Evolutionary conservation across 768 basidiomycete species (phyloP).

Genomic region (Lentinus tigrinus): DNA sequence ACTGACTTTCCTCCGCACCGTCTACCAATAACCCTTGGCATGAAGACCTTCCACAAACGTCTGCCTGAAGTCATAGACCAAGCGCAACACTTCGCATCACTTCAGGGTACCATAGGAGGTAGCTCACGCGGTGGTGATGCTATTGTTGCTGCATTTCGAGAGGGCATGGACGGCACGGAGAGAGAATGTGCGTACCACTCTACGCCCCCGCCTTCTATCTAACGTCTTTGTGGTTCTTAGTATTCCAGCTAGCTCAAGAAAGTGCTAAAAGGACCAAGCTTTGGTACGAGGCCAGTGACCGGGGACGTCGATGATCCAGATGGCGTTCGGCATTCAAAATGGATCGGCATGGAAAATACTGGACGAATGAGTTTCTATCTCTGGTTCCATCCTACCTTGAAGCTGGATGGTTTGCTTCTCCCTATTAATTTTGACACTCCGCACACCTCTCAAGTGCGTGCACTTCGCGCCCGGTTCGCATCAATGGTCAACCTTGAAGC

Average conservation of each 20-base stretch:
- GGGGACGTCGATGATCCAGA: slow-evolving; percentile 39
- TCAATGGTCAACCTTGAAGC: no score
- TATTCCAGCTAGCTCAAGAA: slow-evolving; percentile 84
- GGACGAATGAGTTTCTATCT: no score
- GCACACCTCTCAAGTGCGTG: no score
- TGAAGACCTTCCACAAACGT: slow-evolving; percentile 73
- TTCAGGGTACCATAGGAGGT: slow-evolving; percentile 33
- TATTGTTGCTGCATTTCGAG: slow-evolving; percentile 73
- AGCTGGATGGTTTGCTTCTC: no score
- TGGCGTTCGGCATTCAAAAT: no score
- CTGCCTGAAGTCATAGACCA: slow-evolving; percentile 81
- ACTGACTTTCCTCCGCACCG: neutral
- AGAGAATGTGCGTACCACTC: slow-evolving; percentile 69
- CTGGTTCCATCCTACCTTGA: no score
- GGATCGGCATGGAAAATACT: no score
- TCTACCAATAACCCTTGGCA: neutral
- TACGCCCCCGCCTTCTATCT: neutral
- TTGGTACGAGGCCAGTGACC: slow-evolving; percentile 82
- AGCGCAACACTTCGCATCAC: slow-evolving; percentile 78
- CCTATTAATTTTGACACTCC: no score
- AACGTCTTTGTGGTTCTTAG: slow-evolving; percentile 37
- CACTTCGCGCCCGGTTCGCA: no score
- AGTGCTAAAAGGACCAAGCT: slow-evolving; percentile 71
- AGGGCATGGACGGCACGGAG: slow-evolving; percentile 91
- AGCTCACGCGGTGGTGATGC: slow-evolving; percentile 53